Conservation (phyloP, 2,329 filamentous ascomycete genomes). For the Phialocephala sp. region DNA sequence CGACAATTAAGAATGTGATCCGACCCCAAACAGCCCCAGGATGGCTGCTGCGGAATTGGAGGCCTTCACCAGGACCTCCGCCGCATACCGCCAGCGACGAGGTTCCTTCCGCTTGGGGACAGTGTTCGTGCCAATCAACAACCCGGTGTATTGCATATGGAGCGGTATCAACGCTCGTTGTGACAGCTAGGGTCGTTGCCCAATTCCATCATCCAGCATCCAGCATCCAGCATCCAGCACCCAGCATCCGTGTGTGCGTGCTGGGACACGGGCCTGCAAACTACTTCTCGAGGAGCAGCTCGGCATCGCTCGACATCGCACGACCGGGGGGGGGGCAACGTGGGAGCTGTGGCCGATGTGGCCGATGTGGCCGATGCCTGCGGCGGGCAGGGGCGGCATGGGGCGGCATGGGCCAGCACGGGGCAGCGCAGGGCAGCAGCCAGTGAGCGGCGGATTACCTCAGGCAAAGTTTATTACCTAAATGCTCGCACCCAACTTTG, state of each 20-base stretch:
- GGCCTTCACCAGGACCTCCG: slow-evolving; percentile 10
- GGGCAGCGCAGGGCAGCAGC: too few relatives aligned
- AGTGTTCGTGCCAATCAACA: slow-evolving; percentile 34
- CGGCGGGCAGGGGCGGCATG: slow-evolving; percentile 2
- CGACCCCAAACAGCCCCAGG: slow-evolving; percentile 22
- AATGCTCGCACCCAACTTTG: slow-evolving; percentile 27
- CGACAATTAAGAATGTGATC: slow-evolving; percentile 22
- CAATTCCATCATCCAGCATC: slow-evolving; percentile 8
- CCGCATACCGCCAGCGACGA: slow-evolving; percentile 32
- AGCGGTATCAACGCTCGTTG: slow-evolving; percentile 26
- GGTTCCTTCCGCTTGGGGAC: slow-evolving; percentile 25
- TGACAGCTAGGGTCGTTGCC: slow-evolving; percentile 12
- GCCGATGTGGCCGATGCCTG: slow-evolving; percentile 17
- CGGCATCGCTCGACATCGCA: background rate
- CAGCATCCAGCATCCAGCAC: too few relatives aligned
- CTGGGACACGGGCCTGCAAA: slow-evolving; percentile 11
- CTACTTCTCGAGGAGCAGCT: background rate
- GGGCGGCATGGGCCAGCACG: too few relatives aligned
- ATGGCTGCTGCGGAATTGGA: slow-evolving; percentile 21
- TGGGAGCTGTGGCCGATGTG: slow-evolving; percentile 18
- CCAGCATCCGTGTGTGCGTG: slow-evolving; percentile 3
- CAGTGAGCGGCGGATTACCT: slow-evolving; percentile 21
- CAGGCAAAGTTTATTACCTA: slow-evolving; percentile 34
- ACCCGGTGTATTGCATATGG: slow-evolving; percentile 10
- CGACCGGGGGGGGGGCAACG: slow-evolving; percentile 10